Conservation (phyloP, 768 basidiomycete species). For the Lenzites betulinus region DNA sequence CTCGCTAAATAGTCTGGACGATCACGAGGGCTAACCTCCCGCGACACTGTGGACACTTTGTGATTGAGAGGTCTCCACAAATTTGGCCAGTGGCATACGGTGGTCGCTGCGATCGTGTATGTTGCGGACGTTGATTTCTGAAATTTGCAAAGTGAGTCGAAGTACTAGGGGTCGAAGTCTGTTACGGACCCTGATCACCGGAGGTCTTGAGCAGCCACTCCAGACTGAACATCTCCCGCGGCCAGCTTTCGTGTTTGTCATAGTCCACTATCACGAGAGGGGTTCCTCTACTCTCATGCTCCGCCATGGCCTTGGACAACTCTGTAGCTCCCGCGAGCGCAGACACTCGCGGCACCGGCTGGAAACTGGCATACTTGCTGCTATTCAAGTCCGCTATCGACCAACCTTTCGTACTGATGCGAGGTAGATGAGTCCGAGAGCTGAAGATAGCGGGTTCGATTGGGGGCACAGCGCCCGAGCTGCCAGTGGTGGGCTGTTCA, state of each 20-base stretch:
- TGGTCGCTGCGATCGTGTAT: conserved; percentile 59
- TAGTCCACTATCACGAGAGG: conserved; percentile 69
- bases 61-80: conserved; percentile 45
- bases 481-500: background rate
- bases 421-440: background rate
- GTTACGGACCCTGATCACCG: conserved; percentile 25
- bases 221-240: conserved; percentile 50
- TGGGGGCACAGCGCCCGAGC: background rate
- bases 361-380: conserved; percentile 43
- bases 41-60: background rate
- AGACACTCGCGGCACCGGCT: conserved; percentile 41
- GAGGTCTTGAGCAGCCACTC: conserved; percentile 50
- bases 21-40: conserved; percentile 14
- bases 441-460: background rate
- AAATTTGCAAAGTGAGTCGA: background rate
- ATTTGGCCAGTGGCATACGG: conserved; percentile 51
- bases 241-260: conserved; percentile 60
- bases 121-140: conserved; percentile 66
- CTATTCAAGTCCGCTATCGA: conserved; percentile 43
- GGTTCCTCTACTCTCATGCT: conserved; percentile 51
- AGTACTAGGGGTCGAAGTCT: conserved; percentile 26
- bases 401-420: conserved; percentile 51
- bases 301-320: conserved; percentile 39
- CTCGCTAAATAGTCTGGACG: background rate
- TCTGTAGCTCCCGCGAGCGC: conserved; percentile 27